phyloP scores from a whole-genome alignment of 2,329 filamentous ascomycete genomes.

The Blastomyces gilchristii region DNA sequence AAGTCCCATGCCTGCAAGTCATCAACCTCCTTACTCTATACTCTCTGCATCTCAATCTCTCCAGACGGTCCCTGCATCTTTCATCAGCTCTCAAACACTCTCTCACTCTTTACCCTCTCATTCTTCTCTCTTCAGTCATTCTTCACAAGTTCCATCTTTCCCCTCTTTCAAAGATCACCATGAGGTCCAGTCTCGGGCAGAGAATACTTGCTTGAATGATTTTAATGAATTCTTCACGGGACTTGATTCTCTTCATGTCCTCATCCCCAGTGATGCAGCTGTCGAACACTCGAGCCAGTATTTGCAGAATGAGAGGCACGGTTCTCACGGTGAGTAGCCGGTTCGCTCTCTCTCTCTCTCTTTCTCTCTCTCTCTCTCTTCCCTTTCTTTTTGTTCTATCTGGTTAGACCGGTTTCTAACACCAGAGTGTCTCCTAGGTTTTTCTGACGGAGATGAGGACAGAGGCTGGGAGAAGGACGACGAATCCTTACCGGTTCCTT shows the following conservation, averaged over 20 bases:
- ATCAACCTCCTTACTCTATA: too few species aligned
- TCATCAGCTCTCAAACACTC: too few species aligned
- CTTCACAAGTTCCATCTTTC: too few species aligned
- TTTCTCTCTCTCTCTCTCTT: too few species aligned
- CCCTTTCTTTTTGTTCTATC: neutral
- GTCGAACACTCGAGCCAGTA: neutral
- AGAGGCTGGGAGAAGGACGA: neutral
- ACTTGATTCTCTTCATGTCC: neutral
- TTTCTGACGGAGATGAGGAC: neutral
- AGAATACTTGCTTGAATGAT: too few species aligned
- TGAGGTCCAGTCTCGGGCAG: too few species aligned
- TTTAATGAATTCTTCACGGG: neutral
- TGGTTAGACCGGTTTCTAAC: neutral
- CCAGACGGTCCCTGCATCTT: too few species aligned
- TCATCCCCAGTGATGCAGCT: neutral
- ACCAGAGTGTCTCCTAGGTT: neutral
- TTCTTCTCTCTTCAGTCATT: too few species aligned
- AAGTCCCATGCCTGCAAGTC: too few species aligned
- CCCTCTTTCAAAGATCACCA: too few species aligned
- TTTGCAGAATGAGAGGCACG: slow-evolving; percentile 2
- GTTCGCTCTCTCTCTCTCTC: neutral
- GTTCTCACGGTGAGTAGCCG: neutral
- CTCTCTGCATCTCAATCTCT: too few species aligned
- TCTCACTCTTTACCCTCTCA: too few species aligned
- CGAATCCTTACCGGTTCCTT: neutral